Evolutionary conservation across 108 stramenopile species (phyloP).

Genomic region (Nitzschia putrida): DNA sequence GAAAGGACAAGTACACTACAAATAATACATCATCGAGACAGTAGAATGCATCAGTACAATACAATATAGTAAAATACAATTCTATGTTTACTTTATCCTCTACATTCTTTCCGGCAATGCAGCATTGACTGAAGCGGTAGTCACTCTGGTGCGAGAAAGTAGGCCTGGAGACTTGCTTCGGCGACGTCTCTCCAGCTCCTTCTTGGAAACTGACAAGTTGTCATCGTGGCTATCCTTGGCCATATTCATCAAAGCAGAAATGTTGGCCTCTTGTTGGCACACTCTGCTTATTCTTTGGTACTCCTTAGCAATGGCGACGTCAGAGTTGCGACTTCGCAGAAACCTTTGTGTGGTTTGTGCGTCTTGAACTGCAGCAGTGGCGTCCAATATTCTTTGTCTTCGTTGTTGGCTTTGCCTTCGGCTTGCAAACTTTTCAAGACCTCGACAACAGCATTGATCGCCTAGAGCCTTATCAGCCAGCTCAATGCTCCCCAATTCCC

Average conservation of each 20-base stretch:
- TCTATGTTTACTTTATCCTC: neutral
- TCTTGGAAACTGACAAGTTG: neutral
- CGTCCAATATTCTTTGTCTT: constrained; percentile 1
- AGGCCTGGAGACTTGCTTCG: neutral
- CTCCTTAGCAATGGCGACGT: constrained; percentile 1
- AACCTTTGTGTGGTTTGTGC: neutral
- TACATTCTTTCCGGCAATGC: neutral
- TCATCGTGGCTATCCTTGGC: neutral
- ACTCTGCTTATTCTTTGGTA: constrained; percentile 3
- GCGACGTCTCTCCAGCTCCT: too few species aligned
- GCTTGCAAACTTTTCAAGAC: constrained; percentile 6
- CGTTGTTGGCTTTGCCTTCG: neutral
- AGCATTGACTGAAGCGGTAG: neutral
- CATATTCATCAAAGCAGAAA: constrained; percentile 5
- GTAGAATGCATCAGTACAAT: neutral
- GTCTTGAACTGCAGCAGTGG: neutral
- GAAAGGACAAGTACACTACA: too few species aligned
- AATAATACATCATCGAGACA: too few species aligned
- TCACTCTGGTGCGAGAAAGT: neutral
- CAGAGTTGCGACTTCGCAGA: neutral
- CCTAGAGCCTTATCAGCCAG: constrained; percentile 5
- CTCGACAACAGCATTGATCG: constrained; percentile 1
- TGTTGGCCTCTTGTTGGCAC: constrained; percentile 2
- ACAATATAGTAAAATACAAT: neutral
- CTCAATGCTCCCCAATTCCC: constrained; percentile 8